Evolutionary conservation across 2,329 filamentous ascomycete genomes (phyloP).

Genomic region (Sporothrix schenckii): DNA sequence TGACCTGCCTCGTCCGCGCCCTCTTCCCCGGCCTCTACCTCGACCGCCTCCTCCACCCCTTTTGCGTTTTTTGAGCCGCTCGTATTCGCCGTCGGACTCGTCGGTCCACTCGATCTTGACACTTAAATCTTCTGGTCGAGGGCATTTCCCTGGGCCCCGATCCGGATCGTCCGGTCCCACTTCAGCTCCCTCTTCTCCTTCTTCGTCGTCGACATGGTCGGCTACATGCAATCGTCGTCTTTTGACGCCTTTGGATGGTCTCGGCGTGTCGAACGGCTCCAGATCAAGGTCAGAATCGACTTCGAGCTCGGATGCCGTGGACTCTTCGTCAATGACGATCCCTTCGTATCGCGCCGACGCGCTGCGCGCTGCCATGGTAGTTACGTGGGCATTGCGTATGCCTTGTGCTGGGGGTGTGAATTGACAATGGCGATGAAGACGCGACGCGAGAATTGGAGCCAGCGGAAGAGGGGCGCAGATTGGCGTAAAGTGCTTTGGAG

Average conservation of each 20-base stretch:
- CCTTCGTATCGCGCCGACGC: conserved; percentile 12
- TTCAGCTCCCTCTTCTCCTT: conserved; percentile 31
- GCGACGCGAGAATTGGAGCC: neutral
- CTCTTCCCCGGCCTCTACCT: conserved; percentile 39
- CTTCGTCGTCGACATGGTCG: conserved; percentile 35
- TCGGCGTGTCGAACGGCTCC: conserved; percentile 25
- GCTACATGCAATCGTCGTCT: conserved; percentile 39
- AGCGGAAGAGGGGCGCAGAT: neutral
- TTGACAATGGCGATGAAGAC: conserved; percentile 3
- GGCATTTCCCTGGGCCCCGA: neutral
- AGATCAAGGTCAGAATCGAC: conserved; percentile 1
- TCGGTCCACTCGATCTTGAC: conserved; percentile 53
- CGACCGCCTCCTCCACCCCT: conserved; percentile 49
- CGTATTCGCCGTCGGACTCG: conserved; percentile 63
- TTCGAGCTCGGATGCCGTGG: conserved; percentile 29
- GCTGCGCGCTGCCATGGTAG: conserved; percentile 32
- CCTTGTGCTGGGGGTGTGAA: neutral
- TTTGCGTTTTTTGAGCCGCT: conserved; percentile 65
- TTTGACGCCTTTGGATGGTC: conserved; percentile 27
- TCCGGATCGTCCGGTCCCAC: conserved; percentile 23
- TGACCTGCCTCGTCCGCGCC: conserved; percentile 17
- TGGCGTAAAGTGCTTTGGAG: conserved; percentile 22
- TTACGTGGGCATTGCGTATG: neutral
- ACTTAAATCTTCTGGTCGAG: conserved; percentile 46
- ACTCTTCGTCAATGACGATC: conserved; percentile 29